phyloP scores from a whole-genome alignment of 495 filamentous ascomycete species.

The Talaromyces wortmannii region DNA sequence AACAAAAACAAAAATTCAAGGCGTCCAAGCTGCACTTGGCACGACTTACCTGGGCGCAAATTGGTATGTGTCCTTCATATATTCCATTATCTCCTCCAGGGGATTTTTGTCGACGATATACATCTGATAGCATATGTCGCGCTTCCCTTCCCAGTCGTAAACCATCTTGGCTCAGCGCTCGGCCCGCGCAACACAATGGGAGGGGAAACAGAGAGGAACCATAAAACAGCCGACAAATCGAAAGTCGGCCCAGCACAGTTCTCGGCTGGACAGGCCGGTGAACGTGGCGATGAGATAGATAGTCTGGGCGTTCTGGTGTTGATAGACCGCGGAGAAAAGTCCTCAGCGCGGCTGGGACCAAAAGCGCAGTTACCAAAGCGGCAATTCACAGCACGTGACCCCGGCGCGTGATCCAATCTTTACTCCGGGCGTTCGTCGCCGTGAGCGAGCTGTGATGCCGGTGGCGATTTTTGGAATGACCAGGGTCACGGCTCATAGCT shows the following conservation, averaged over 20 bases:
- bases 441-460: no score
- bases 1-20: not conserved
- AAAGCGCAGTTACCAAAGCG: not conserved
- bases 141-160: constrained; percentile 69
- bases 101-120: constrained; percentile 68
- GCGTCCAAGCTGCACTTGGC: not conserved
- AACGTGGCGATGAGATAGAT: no score
- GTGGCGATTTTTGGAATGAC: no score
- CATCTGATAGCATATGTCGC: constrained; percentile 59
- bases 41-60: constrained; percentile 56
- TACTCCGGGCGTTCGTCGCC: not conserved
- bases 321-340: not conserved
- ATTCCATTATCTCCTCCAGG: constrained; percentile 61
- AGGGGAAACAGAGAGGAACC: not conserved
- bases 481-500: no score
- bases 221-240: not conserved
- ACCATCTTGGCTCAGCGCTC: constrained; percentile 40
- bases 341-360: not conserved
- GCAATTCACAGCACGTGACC: not conserved
- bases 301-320: not conserved
- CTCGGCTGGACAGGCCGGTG: no score
- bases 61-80: constrained; percentile 50
- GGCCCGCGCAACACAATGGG: not conserved
- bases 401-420: not conserved
- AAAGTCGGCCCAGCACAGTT: no score